These are phyloP conservation scores for Alopecurus myosuroides DNA, from an alignment of 176 grass and related monocot species.

Conservation along the genomic window DNA sequence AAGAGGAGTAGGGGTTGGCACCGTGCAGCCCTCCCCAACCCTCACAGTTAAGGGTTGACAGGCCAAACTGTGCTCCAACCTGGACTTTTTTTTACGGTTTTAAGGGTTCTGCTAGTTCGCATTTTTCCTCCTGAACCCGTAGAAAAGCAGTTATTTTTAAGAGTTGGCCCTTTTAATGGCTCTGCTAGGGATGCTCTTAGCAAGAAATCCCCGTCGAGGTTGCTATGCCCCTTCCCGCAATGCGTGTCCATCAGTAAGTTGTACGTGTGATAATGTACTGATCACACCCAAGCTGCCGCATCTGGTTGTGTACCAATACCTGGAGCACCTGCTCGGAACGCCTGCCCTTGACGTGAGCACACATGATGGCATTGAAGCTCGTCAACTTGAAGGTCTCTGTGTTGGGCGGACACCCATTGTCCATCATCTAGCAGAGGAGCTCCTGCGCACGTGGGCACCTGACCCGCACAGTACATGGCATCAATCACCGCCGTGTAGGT, in stretches of 20 bases:
- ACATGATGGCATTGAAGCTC: slow-evolving; percentile 86
- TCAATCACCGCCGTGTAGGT: slow-evolving; percentile 87
- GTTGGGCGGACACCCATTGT: slow-evolving; percentile 59
- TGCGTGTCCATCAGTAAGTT: slow-evolving; percentile 84
- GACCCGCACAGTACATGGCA: slow-evolving; percentile 77
- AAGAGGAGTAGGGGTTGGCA: too few relatives aligned
- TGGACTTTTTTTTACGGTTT: too few relatives aligned
- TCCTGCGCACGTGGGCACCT: slow-evolving; percentile 85
- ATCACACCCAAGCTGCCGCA: slow-evolving; percentile 71
- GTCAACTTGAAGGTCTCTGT: slow-evolving; percentile 69
- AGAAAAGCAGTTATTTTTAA: too few relatives aligned
- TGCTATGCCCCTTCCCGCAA: slow-evolving; percentile 71
- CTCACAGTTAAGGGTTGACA: too few relatives aligned
- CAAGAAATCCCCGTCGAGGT: too few relatives aligned
- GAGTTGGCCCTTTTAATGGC: too few relatives aligned
- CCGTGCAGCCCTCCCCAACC: too few relatives aligned
- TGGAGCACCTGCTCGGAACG: slow-evolving; percentile 76
- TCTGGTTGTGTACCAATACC: slow-evolving; percentile 91
- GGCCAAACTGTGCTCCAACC: too few relatives aligned
- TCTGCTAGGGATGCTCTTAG: too few relatives aligned
- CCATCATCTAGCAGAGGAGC: slow-evolving; percentile 81
- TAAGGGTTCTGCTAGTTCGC: too few relatives aligned
- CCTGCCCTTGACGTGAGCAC: slow-evolving; percentile 63
- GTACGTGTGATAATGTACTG: slow-evolving; percentile 87
- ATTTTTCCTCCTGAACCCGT: too few relatives aligned